Evolutionary conservation across 768 basidiomycete genomes (phyloP), one percentile per base, ranked within the genome.

Genomic region (Serendipita indica): DNA sequence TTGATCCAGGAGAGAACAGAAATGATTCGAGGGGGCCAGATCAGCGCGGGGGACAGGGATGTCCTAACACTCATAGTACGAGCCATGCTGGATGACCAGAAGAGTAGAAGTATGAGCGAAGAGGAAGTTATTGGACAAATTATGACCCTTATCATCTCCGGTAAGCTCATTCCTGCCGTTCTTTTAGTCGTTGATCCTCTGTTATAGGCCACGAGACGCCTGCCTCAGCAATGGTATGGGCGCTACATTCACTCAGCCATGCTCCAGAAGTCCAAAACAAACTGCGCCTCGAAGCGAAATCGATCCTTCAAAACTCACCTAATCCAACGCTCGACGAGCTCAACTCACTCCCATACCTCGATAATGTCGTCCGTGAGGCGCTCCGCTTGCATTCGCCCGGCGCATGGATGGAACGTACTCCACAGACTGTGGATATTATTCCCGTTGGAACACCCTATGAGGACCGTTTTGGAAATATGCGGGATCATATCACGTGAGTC

Each of bases 111-210:
- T 34, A 69, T 86, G 69, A 74, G 74, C 0, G 83, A 86, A 58
- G 74, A 74, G 32, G 84, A 86, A 60, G 79, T 86, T 14, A 60
- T 82, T 1, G 72, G 72, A 3, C 78, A 82, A 73, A 75, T 81
- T 0, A 77, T 79, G 0, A 82, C 81, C 0, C 80, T 81, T 67
- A 64, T 82, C 12, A 71, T 79, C 1, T 79, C 80, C 0, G 81
- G 81, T 2, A 78, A 81, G 49, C 30, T 32, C 22, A 3, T 27
- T 54, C 10, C 7, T 46, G 7, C 22, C 45, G 22, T 46, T 25
- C 22, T 10, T 37, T 10, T n/a, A 10, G 10, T 37, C 10, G 22
- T 10, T 13, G 22, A 46, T 13, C 22, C 13, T 46, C 13, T 46
- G 10, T 37, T 10, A 10, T 25, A 46, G 49, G 22, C 1, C 49